A percentile compares a stretch with the other conserved stretches of the same genome.
These are phyloP conservation scores for Cercophora samala DNA, from an alignment of 495 filamentous ascomycete genomes.

Conservation along the genomic window DNA sequence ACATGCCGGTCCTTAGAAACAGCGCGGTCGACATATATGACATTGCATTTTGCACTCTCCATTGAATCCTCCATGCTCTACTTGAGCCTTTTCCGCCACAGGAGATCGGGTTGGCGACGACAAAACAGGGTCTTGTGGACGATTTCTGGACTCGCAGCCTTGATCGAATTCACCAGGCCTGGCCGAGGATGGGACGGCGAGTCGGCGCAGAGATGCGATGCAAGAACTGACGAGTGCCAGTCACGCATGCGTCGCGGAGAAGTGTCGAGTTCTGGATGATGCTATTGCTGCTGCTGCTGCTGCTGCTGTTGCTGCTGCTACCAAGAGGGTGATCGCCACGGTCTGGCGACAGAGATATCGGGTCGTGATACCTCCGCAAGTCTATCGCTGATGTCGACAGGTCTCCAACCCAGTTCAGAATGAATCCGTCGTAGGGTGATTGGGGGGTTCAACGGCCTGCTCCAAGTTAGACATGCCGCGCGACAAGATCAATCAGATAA, in stretches of 20 bases:
- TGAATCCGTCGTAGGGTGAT: neutral
- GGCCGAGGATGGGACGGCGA: conserved; percentile 15
- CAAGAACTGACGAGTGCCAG: neutral
- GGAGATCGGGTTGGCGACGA: neutral
- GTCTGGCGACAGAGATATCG: neutral
- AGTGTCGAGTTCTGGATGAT: too few relatives aligned
- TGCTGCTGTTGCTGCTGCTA: too few relatives aligned
- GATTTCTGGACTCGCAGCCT: conserved; percentile 11
- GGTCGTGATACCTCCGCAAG: too few relatives aligned
- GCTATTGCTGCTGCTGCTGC: too few relatives aligned
- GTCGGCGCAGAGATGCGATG: conserved; percentile 26
- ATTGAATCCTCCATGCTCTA: conserved; percentile 64
- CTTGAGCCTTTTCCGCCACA: conserved; percentile 45
- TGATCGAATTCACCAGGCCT: conserved; percentile 16
- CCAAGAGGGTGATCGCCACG: neutral
- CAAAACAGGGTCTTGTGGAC: conserved; percentile 13
- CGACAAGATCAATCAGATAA: conserved; percentile 10
- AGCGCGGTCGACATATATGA: conserved; percentile 79
- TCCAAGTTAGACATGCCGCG: conserved; percentile 28
- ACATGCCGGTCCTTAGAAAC: conserved; percentile 56
- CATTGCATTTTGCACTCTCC: conserved; percentile 70
- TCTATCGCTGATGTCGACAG: neutral
- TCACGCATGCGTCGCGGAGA: neutral
- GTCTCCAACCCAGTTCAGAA: neutral
- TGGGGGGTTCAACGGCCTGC: conserved; percentile 13